Base-by-base conservation (phyloP, 768 basidiomycete species). In the Rhodotorula babjevae region DNA sequence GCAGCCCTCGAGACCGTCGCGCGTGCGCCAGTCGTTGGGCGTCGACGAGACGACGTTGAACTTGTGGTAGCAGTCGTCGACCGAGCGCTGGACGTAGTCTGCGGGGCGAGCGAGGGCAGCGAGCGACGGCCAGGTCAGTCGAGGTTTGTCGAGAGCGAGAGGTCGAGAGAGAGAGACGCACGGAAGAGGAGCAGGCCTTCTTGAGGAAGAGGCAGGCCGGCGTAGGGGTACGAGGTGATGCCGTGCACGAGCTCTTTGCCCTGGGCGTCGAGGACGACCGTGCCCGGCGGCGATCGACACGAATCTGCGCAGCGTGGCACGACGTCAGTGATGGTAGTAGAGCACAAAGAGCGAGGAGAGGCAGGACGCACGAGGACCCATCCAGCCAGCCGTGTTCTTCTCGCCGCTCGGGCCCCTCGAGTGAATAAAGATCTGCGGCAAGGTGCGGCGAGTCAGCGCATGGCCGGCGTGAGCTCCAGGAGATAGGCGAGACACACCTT, bases 1-100 rank as follows among this genome's bases (percentile, higher is more conserved):
- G 61, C 72, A 73, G n/a, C 72, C 72, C 8, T 55, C 56, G 55
- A 73, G 60, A 21, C 72, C 72, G 65, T 73, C 72, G n/a, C 58
- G 53, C 11, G 68, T 60, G 11, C 72, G 64, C 72, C 72, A 73
- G 64, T 73, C 72, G 29, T 65, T 42, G 3, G 68, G 68, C n/a
- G 72, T 73, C 29, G 36, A 25, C 36, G 65, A 36, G 49, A 73
- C 56, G 50, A 73, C 72, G 56, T 56, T 57, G 61, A 59, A 69
- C 50, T 73, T 73, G 44, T 29, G 11, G 61, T 63, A 59, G 61
- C 72, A 73, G 50, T 73, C 68, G 31, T 14, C 23, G 27, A 73
- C 49, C 2, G 72, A 73, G 31, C 72, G 63, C 44, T 73, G 72
- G 52, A 40, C 58, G 65, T 73, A 73, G 44, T 73, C 72, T 73